Conservation (phyloP, 2,329 filamentous ascomycete species). For the Scorias spongiosa region DNA sequence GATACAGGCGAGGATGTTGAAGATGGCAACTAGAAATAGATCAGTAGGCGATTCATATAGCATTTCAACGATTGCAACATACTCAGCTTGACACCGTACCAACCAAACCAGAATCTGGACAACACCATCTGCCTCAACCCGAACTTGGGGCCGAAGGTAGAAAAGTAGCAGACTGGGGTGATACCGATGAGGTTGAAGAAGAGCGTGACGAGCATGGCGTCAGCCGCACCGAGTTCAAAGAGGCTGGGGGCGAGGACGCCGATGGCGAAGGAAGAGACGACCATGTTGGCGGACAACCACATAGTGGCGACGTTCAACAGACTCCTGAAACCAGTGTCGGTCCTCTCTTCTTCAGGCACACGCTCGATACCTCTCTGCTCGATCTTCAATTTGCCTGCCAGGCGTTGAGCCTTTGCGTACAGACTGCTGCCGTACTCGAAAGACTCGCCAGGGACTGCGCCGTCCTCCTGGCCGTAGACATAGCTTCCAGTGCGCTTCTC, state of each 20-base stretch:
- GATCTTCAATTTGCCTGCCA: conserved; percentile 50
- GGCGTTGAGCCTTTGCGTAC: conserved; percentile 45
- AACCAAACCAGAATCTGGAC: conserved; percentile 61
- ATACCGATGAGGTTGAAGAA: conserved; percentile 66
- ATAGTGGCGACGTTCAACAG: conserved; percentile 56
- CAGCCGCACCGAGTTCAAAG: conserved; percentile 57
- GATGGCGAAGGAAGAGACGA: conserved; percentile 61
- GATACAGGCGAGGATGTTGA: conserved; percentile 55
- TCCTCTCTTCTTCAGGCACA: conserved; percentile 54
- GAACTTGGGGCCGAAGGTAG: conserved; percentile 58
- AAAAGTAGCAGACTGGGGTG: conserved; percentile 60
- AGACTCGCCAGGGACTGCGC: conserved; percentile 41
- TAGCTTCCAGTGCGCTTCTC: conserved; percentile 3
- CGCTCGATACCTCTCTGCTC: conserved; percentile 65
- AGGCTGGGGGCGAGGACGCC: conserved; percentile 55
- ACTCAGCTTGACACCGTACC: conserved; percentile 29
- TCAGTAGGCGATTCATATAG: conserved; percentile 1
- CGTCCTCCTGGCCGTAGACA: conserved; percentile 20
- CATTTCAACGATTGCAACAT: conserved; percentile 19
- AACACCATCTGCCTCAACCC: conserved; percentile 66
- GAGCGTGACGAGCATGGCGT: conserved; percentile 55
- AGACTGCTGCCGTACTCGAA: conserved; percentile 41
- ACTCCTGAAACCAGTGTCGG: conserved; percentile 37
- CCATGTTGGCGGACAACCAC: conserved; percentile 69
- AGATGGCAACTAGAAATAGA: conserved; percentile 41